Percentiles rank a stretch among this genome's conserved stretches.
phyloP scores from a whole-genome alignment of 139 green algal species.

The Chlorokybus atmophyticus region DNA sequence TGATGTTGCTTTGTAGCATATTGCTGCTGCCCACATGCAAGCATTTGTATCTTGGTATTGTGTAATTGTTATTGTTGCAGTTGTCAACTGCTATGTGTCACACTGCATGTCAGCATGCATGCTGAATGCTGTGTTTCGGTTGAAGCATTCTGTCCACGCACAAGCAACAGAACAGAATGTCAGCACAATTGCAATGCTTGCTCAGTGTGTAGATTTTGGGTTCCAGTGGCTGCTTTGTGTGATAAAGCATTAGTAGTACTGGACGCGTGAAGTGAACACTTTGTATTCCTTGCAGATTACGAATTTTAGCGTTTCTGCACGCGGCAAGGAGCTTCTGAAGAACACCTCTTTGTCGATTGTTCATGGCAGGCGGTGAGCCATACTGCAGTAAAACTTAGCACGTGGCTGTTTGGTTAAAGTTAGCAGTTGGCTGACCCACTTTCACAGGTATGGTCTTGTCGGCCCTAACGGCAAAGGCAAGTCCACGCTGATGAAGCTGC shows the following conservation, averaged over 20 bases:
- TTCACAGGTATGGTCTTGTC: constrained; percentile 69
- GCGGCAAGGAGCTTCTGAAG: constrained; percentile 93
- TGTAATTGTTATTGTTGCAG: background rate
- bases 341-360: constrained; percentile 83
- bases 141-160: background rate
- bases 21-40: background rate
- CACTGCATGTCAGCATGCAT: background rate
- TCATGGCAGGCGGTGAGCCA: constrained; percentile 57
- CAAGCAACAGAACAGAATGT: background rate
- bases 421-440: no score
- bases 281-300: constrained; percentile 59
- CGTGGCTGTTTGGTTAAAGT: no score
- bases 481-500: constrained; percentile 90
- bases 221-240: no score
- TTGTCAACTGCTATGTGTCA: background rate
- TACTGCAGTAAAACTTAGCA: no score
- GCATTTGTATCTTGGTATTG: no score
- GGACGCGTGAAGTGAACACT: no score
- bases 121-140: background rate
- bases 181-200: background rate
- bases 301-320: constrained; percentile 87
- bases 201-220: background rate
- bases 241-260: no score
- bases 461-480: constrained; percentile 89
- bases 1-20: background rate